phyloP scores from a whole-genome alignment of 345 rosid species.

The Erucastrum elatum region DNA sequence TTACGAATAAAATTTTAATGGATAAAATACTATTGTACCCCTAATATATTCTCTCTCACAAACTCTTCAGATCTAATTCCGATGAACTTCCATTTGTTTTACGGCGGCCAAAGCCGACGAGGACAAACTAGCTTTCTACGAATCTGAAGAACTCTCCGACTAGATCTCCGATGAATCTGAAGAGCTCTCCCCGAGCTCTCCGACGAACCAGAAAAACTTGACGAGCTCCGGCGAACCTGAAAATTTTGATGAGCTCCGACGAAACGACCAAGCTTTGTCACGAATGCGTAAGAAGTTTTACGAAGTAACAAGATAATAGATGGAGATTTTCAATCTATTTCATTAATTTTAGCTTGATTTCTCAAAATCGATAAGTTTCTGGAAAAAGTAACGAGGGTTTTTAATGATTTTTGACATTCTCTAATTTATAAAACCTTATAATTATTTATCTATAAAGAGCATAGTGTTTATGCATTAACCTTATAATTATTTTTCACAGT shows the following conservation, averaged over 20 bases:
- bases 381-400: neutral
- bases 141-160: no score
- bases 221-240: neutral
- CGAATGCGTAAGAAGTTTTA: neutral
- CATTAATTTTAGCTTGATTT: neutral
- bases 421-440: neutral
- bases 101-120: neutral
- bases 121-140: neutral
- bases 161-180: no score
- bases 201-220: no score
- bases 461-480: neutral
- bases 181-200: no score
- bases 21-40: no score
- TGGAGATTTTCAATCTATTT: neutral
- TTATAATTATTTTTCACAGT: no score
- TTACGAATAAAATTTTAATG: no score
- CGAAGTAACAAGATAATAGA: neutral
- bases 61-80: neutral
- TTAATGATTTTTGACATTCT: neutral
- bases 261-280: neutral
- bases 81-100: no score
- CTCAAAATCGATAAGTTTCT: neutral
- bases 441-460: neutral
- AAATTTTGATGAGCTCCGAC: neutral
- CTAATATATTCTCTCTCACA: neutral